Evolutionary conservation across 371 early-diverging fungal species (phyloP), one percentile per base, ranked within the genome.

Genomic region (Choanephora cucurbitarum): DNA sequence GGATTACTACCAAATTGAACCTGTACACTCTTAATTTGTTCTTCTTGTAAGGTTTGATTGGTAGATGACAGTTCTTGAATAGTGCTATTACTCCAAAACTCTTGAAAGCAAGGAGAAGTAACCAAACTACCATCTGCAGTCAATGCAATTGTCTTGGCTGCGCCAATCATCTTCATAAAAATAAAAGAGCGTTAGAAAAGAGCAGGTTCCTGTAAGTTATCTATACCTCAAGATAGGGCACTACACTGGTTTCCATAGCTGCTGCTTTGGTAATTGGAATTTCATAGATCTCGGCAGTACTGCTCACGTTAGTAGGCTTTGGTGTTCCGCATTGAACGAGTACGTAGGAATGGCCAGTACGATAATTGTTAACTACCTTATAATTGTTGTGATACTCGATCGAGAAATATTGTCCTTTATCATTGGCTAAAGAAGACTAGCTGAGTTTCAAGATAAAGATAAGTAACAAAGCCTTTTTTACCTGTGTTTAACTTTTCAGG

Each of bases 241-340:
- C 77, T 15, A 82, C 74, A 3, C 85, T 84, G 10, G 89, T 89
- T 45, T 84, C 82, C 50, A 83, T 61, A 1, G 78, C 79, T 21
- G 84, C 89, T 15, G 75, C 81, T 39, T 64, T 80, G 22, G 64
- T 70, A 18, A 85, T 81, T 9, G 91, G 89, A 14, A 90, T 67
- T 2, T 67, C 39, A 45, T 88, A 73, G 9, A 82, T 53, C 51
- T 81, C 71, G 23, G 83, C 80, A 24, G 62, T 75, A 49, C 75
- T 76, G 54, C 76, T 66, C 44, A 84, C 65, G 31, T 64, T 60
- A 21, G 72, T 17, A 7, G 90, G 89, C 39, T 59, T 49, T 34
- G 77, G 73, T 24, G 90, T 78, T 49, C 91, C 88, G 64, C 91
- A 87, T 70, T 88, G 89, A 61, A 85, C 84, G 55, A 91, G 79